Conservation (phyloP, 139 green algal species). For the Micractinium sp. region DNA sequence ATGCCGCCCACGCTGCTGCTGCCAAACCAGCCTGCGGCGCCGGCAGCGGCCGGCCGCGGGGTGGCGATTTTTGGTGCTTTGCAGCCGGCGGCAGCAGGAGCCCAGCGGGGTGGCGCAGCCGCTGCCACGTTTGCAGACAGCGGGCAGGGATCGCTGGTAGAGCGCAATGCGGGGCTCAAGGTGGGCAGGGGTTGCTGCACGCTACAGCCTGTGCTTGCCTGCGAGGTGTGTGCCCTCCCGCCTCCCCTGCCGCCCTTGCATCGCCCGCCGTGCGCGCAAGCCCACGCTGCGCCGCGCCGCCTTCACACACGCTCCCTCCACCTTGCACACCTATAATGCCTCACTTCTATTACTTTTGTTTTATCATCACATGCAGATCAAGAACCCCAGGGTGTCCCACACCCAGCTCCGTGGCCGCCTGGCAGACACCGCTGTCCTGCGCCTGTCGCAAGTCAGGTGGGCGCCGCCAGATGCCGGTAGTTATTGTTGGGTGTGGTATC, state of each 20-base stretch:
- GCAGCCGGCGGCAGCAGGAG: not conserved
- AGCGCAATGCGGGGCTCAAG: slow-evolving; percentile 36
- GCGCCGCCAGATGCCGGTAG: not conserved
- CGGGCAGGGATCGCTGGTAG: slow-evolving; percentile 36
- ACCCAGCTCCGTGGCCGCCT: slow-evolving; percentile 49
- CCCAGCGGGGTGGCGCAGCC: not conserved
- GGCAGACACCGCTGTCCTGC: slow-evolving; percentile 23
- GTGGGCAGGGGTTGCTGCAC: not conserved
- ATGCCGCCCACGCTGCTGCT: not conserved
- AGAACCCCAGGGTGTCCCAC: slow-evolving; percentile 51
- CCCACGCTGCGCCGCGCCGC: not conserved
- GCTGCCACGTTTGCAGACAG: slow-evolving; percentile 30
- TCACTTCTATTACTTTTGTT: slow-evolving; percentile 12
- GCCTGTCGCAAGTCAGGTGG: slow-evolving; percentile 43
- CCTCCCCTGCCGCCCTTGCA: not conserved
- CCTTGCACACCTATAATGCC: slow-evolving; percentile 53
- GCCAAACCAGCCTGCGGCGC: not conserved
- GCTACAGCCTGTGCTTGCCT: not conserved
- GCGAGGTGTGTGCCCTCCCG: not conserved
- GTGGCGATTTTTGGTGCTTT: not conserved
- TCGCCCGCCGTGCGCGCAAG: not conserved
- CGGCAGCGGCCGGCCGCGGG: not conserved
- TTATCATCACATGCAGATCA: slow-evolving; percentile 42
- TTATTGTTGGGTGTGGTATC: too few species aligned
- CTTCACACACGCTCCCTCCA: not conserved